These are phyloP conservation scores for Gossypium longicalyx DNA, from an alignment of 345 rosid genomes.

Conservation along the genomic window DNA sequence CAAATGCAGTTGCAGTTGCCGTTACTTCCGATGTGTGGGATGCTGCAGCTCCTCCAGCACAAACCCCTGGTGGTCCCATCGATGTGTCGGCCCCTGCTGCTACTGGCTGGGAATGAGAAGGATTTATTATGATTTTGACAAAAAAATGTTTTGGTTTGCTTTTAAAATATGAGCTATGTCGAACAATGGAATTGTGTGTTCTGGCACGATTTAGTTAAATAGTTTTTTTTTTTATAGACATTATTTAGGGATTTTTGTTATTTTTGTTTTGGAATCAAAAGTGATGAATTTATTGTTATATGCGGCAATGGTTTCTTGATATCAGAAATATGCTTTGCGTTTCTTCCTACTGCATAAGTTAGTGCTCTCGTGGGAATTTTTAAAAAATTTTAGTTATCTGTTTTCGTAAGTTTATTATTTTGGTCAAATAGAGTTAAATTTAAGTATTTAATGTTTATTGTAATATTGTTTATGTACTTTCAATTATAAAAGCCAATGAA, in stretches of 20 bases:
- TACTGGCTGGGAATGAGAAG: constrained; percentile 42
- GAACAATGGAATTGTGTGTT: constrained; percentile 15
- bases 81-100: constrained; percentile 6
- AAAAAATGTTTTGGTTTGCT: constrained; percentile 11
- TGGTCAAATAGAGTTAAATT: too few relatives aligned
- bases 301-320: neutral
- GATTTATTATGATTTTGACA: constrained; percentile 13
- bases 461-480: too few relatives aligned
- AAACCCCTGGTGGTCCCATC: neutral
- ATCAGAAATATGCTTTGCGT: too few relatives aligned
- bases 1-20: constrained; percentile 21
- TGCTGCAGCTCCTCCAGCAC: constrained; percentile 26
- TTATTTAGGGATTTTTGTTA: constrained; percentile 11
- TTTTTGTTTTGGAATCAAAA: neutral
- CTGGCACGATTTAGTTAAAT: constrained; percentile 20
- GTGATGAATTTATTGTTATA: constrained; percentile 8
- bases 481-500: too few relatives aligned
- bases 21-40: constrained; percentile 49
- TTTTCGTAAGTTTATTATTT: too few relatives aligned
- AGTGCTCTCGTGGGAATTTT: too few relatives aligned
- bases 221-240: constrained; percentile 2
- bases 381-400: too few relatives aligned
- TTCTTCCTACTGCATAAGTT: too few relatives aligned
- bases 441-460: too few relatives aligned
- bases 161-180: constrained; percentile 17